Conservation (phyloP, 495 filamentous ascomycete species). For the Aspergillus panamensis region DNA sequence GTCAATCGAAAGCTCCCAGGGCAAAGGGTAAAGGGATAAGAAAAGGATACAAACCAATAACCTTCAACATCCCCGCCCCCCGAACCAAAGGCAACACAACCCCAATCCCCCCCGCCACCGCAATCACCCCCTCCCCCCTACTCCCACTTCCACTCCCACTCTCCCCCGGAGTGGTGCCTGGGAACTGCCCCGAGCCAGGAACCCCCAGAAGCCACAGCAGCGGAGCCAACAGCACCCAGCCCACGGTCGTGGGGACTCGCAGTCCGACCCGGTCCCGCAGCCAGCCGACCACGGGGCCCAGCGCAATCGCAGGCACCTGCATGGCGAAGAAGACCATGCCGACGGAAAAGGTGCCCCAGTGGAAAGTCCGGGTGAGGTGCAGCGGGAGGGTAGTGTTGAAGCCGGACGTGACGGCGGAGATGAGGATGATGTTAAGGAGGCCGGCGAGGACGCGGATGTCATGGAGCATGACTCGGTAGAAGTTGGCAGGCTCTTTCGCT, state of each 20-base stretch:
- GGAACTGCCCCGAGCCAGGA: constrained; percentile 20
- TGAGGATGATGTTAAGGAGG: constrained; percentile 21
- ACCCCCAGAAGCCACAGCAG: constrained; percentile 18
- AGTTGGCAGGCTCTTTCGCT: constrained; percentile 2
- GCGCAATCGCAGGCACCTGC: constrained; percentile 27
- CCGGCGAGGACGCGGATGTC: constrained; percentile 26
- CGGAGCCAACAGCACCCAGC: constrained; percentile 18
- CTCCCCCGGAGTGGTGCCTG: constrained; percentile 16
- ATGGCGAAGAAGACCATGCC: constrained; percentile 32
- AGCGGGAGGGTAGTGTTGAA: constrained; percentile 33
- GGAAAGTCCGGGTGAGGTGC: constrained; percentile 30
- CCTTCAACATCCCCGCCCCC: neutral
- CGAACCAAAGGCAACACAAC: constrained; percentile 5
- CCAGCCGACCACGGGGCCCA: constrained; percentile 26
- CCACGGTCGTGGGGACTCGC: constrained; percentile 23
- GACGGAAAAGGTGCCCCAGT: constrained; percentile 28
- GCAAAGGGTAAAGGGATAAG: neutral
- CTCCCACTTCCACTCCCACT: too few species aligned
- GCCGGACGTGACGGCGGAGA: constrained; percentile 23
- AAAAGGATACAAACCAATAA: neutral
- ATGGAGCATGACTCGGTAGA: constrained; percentile 24
- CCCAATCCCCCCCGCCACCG: constrained; percentile 20
- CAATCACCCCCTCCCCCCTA: constrained; percentile 19
- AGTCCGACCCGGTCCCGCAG: constrained; percentile 30
- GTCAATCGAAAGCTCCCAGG: neutral